Percentiles rank a stretch among this genome's conserved stretches.
Conservation (phyloP, 2,329 filamentous ascomycete species). For the Talaromyces sp. region DNA sequence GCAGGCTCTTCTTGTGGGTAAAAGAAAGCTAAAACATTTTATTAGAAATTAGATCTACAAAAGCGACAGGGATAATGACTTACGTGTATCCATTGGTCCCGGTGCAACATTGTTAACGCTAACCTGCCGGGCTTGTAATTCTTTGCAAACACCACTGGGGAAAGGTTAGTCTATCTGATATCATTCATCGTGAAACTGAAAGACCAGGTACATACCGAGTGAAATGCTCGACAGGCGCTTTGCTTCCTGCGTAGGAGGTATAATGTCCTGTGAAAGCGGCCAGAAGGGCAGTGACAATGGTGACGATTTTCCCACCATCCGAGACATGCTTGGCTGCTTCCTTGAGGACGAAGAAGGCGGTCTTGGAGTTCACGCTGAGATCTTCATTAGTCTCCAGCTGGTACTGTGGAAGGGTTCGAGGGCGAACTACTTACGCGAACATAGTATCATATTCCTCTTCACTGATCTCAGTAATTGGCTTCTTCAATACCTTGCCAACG, state of each 20-base stretch:
- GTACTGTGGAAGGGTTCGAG: not conserved
- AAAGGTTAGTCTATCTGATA: too few relatives aligned
- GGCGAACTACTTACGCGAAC: constrained; percentile 43
- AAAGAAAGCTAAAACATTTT: constrained; percentile 48
- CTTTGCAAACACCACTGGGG: constrained; percentile 54
- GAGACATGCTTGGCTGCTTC: constrained; percentile 45
- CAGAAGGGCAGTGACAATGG: constrained; percentile 49
- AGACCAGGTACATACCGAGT: constrained; percentile 44
- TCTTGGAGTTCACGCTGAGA: constrained; percentile 49
- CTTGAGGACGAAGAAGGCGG: constrained; percentile 50
- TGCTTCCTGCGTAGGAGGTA: constrained; percentile 53
- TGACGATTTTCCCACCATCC: constrained; percentile 52
- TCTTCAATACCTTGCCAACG: constrained; percentile 54
- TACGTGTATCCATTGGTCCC: constrained; percentile 58
- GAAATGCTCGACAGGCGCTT: constrained; percentile 64
- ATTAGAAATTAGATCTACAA: too few relatives aligned
- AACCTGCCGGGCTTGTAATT: constrained; percentile 56
- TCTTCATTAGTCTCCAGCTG: not conserved
- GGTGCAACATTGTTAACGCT: constrained; percentile 57
- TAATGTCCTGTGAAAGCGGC: constrained; percentile 51
- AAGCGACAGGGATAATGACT: constrained; percentile 16
- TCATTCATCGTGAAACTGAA: too few relatives aligned
- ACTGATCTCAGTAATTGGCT: constrained; percentile 47
- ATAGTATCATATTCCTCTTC: constrained; percentile 52
- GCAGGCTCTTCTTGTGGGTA: constrained; percentile 50